phyloP scores from a whole-genome alignment of 139 green algal genomes.

The Nannochloris sp. region DNA sequence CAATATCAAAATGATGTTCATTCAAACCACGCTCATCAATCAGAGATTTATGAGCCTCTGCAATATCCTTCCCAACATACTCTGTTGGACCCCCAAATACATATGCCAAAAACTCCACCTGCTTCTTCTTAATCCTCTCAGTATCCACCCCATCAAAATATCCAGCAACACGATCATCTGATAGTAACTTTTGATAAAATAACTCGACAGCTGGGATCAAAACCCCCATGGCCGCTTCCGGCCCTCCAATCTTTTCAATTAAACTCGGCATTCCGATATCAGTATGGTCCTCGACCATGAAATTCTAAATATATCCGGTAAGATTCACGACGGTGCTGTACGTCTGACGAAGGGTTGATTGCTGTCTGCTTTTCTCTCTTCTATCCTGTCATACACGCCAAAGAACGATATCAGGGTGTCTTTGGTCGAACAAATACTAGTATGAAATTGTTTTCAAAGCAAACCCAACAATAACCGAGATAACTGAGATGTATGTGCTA shows the following conservation, averaged over 20 bases:
- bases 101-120: constrained; percentile 14
- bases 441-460: too few species aligned
- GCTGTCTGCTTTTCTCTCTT: too few species aligned
- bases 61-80: constrained; percentile 1
- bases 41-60: neutral
- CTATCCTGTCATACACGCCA: too few species aligned
- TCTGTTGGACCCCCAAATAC: constrained; percentile 5
- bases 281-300: neutral
- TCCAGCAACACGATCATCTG: neutral
- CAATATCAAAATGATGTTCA: constrained; percentile 11
- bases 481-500: too few species aligned
- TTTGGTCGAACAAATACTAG: too few species aligned
- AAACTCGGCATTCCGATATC: neutral
- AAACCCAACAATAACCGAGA: too few species aligned
- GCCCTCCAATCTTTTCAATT: constrained; percentile 10
- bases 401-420: too few species aligned
- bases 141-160: constrained; percentile 10
- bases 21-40: constrained; percentile 11
- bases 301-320: too few species aligned
- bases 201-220: constrained; percentile 9
- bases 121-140: constrained; percentile 7
- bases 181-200: constrained; percentile 11
- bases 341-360: too few species aligned
- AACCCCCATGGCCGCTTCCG: constrained; percentile 4
- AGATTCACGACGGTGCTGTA: too few species aligned